Conservation (phyloP, 305 asterid genomes). For the Solanum aculeatissimum region DNA sequence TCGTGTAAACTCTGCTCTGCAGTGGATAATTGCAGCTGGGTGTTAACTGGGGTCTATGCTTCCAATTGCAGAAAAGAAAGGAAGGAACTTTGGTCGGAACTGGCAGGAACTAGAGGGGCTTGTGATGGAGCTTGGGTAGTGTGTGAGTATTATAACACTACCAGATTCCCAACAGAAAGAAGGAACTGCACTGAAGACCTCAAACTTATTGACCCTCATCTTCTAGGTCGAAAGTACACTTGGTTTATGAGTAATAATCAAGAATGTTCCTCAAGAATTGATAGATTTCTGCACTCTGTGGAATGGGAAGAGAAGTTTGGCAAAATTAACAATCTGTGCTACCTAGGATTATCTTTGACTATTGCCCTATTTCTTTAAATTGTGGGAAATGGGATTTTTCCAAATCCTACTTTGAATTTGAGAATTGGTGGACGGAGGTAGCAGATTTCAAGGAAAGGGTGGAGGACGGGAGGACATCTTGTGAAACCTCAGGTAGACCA, state of each 20-base stretch:
- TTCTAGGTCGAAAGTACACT: not conserved
- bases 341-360: not conserved
- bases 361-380: not conserved
- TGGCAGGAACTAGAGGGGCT: not conserved
- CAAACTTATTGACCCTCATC: not conserved
- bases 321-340: not conserved
- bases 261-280: not conserved
- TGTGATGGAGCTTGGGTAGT: not conserved
- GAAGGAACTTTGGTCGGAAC: not conserved
- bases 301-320: not conserved
- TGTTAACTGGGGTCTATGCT: not conserved
- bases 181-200: not conserved
- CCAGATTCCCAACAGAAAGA: not conserved
- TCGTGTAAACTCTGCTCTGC: not conserved
- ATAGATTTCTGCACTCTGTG: not conserved
- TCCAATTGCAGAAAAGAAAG: not conserved
- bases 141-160: not conserved
- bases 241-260: not conserved
- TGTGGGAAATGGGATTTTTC: not conserved
- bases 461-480: not conserved
- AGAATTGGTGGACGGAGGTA: not conserved
- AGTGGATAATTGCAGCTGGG: not conserved
- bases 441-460: not conserved
- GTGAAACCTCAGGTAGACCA: not conserved
- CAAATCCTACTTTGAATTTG: not conserved